phyloP scores from a whole-genome alignment of 257 asterid species.

The Lithospermum erythrorhizon region DNA sequence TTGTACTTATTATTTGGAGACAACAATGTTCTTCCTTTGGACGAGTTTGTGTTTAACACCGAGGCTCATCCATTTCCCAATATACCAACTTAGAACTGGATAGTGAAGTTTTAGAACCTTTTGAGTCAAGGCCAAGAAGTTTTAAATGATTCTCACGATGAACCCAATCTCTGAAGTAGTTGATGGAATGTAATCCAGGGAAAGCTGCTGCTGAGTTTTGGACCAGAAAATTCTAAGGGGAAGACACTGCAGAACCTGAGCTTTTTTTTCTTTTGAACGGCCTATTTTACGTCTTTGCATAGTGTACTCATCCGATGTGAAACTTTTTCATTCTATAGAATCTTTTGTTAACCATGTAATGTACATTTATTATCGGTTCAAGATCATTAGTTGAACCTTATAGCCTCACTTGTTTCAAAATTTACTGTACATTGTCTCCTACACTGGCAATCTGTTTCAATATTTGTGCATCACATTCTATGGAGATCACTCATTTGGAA shows the following conservation, averaged over 20 bases:
- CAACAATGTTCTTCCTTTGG: slow-evolving; percentile 50
- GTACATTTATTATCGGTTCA: slow-evolving; percentile 1
- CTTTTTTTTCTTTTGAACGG: not conserved
- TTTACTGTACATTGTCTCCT: not conserved
- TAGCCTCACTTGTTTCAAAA: not conserved
- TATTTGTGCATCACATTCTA: slow-evolving; percentile 11
- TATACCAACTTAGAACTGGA: slow-evolving; percentile 25
- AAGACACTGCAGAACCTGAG: not conserved
- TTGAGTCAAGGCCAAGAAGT: slow-evolving; percentile 7
- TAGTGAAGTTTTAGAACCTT: slow-evolving; percentile 18
- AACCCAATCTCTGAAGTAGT: not conserved
- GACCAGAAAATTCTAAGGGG: not conserved
- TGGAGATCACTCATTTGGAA: slow-evolving; percentile 17
- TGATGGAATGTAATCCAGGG: not conserved
- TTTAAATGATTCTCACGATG: slow-evolving; percentile 3
- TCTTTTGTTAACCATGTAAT: slow-evolving; percentile 17
- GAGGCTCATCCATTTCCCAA: slow-evolving; percentile 96
- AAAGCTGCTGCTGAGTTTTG: not conserved
- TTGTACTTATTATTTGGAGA: slow-evolving; percentile 65
- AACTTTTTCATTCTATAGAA: not conserved
- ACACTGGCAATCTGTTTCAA: not conserved
- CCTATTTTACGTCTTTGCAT: not conserved
- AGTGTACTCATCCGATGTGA: not conserved
- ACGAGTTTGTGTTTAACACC: slow-evolving; percentile 79
- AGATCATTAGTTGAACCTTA: not conserved